Evolutionary conservation across 805 yeast genomes (phyloP), one percentile per base, ranked within the genome.

Genomic region (Pichia heedii): DNA sequence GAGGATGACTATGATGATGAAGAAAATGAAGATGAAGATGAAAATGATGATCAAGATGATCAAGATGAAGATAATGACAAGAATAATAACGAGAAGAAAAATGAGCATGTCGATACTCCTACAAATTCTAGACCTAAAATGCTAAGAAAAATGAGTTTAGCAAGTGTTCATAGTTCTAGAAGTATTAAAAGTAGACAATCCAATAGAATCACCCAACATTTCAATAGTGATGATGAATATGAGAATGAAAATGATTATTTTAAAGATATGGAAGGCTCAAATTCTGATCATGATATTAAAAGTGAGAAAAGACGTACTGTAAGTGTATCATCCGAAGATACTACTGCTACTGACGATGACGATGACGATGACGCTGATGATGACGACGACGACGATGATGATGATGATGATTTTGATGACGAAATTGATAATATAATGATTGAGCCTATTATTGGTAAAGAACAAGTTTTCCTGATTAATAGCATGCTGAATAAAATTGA

Each of bases 391-490:
- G 62, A 56, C 3, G 63, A 53, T 21, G 60, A 53, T 10, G 58
- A 54, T 19, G 63, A 58, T 16, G 59, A 51, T 38, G 67, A 63
- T 36, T 60, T 60, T 40, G 67, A 64, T 43, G 65, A 63, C 45
- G 69, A 61, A 38, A 57, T 65, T 2, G 69, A 66, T 41, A 63
- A 62, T 39, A 66, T 65, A 44, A 54, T 62, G 43, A 65, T 67
- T 19, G 71, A 66, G 43, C 70, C 71, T 9, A 76, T 76, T 2
- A 74, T 76, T 30, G 78, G 77, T 22, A 66, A 66, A 29, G 65
- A 67, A 12, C 79, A 75, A 49, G 60, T 74, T 38, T 64, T 64
- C 33, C 53, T 75, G 45, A 76, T 75, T 41, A 70, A 73, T 48
- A 62, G 66, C 37, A 58, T 76, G 50, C 65, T 71, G 36, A 71